Conservation (phyloP, 108 stramenopile genomes). For the Stephanodiscus minutulus region DNA sequence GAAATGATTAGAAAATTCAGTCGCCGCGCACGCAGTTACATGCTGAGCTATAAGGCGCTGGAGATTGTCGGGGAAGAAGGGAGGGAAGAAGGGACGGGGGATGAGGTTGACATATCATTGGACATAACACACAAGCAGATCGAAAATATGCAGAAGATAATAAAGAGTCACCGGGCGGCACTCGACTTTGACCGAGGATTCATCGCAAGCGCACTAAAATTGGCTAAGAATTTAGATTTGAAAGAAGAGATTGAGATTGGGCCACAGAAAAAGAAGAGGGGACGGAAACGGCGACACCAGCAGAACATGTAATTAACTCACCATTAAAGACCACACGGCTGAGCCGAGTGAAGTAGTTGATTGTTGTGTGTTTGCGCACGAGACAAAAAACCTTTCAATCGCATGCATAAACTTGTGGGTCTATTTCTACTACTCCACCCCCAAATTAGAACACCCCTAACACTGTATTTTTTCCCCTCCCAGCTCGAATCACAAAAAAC, state of each 20-base stretch:
- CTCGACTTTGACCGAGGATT: constrained; percentile 20
- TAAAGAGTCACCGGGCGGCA: constrained; percentile 22
- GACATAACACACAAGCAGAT: constrained; percentile 14
- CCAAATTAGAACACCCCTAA: too few species aligned
- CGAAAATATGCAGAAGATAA: constrained; percentile 13
- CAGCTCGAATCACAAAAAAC: too few species aligned
- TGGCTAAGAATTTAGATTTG: background rate
- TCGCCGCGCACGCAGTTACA: constrained; percentile 6
- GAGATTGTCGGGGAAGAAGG: background rate
- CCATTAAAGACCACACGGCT: too few species aligned
- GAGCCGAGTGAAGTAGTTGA: too few species aligned
- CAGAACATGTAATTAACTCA: too few species aligned
- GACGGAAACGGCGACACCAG: too few species aligned
- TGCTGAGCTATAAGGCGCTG: background rate
- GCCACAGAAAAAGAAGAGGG: too few species aligned
- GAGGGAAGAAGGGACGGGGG: background rate
- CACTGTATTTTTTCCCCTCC: too few species aligned
- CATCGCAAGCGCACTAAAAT: background rate
- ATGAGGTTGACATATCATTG: background rate
- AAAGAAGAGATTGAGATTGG: background rate
- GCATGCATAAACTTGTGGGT: too few species aligned
- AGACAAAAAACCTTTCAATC: too few species aligned
- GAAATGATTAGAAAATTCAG: constrained; percentile 8
- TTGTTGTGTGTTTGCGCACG: too few species aligned
- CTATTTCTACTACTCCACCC: too few species aligned